Evolutionary conservation across 345 rosid species (phyloP).

Genomic region (Erysimum cheiranthoides): DNA sequence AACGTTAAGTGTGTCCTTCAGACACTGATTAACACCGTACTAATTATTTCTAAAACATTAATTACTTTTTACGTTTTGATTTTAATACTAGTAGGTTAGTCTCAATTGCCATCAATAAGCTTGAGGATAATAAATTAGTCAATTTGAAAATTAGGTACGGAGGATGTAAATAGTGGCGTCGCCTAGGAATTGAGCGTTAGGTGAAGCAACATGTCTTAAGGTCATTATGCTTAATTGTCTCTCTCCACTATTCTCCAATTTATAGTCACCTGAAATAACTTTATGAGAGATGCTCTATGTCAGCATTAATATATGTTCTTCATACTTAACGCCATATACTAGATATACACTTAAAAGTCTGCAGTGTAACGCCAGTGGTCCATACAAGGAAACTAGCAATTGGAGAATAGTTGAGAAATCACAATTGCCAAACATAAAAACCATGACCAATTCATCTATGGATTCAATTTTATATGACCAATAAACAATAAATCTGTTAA

Average conservation of each 20-base stretch:
- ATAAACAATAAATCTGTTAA: conserved; percentile 11
- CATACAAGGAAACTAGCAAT: too few species aligned
- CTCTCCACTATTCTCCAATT: conserved; percentile 20
- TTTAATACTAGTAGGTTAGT: not conserved
- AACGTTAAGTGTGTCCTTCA: not conserved
- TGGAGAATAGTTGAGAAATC: too few species aligned
- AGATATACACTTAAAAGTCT: too few species aligned
- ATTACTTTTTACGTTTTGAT: not conserved
- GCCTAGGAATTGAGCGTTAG: conserved; percentile 36
- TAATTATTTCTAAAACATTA: not conserved
- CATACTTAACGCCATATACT: not conserved
- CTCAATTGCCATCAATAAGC: not conserved
- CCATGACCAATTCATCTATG: conserved; percentile 1
- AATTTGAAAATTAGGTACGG: conserved; percentile 30
- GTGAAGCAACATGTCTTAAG: conserved; percentile 27
- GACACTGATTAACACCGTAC: not conserved
- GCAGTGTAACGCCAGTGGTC: too few species aligned
- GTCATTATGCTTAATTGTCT: conserved; percentile 32
- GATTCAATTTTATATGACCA: conserved; percentile 13
- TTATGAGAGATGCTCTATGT: conserved; percentile 32
- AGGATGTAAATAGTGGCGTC: conserved; percentile 25
- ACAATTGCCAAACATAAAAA: conserved; percentile 16
- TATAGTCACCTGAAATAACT: conserved; percentile 33
- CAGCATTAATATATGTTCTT: conserved; percentile 38
- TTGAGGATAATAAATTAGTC: not conserved